Conservation (phyloP, 2,329 filamentous ascomycete species). For the Xylaria sp. region DNA sequence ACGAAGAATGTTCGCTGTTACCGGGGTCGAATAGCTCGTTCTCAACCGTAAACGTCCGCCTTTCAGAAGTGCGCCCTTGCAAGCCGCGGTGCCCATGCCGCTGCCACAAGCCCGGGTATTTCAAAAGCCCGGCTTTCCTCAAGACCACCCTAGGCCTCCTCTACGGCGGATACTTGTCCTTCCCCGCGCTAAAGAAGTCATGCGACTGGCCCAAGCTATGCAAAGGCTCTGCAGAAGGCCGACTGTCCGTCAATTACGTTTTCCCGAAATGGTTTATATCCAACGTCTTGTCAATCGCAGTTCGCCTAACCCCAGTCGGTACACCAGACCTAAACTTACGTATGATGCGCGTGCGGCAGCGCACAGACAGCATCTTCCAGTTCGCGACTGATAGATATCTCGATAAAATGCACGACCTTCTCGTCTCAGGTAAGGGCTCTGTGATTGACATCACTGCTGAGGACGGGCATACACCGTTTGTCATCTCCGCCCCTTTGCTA, state of each 20-base stretch:
- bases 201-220: not conserved
- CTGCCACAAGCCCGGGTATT: not conserved
- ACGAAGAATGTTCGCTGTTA: not conserved
- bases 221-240: not conserved
- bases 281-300: not conserved
- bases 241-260: not conserved
- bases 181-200: not conserved
- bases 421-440: not conserved
- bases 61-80: not conserved
- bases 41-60: not conserved
- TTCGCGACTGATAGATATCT: not conserved
- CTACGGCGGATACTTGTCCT: not conserved
- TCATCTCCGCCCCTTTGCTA: not conserved
- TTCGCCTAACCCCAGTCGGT: not conserved
- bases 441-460: not conserved
- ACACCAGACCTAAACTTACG: not conserved
- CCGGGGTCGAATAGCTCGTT: not conserved
- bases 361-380: not conserved
- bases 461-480: conserved; percentile 1
- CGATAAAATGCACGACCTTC: not conserved
- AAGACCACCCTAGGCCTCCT: not conserved
- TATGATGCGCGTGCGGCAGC: not conserved
- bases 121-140: not conserved
- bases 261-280: not conserved
- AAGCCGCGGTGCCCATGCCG: not conserved